Evolutionary conservation across 1,284 basidiomycete genomes (phyloP), one percentile per base, ranked within the genome.

Genomic region (Marasmius fiardii): DNA sequence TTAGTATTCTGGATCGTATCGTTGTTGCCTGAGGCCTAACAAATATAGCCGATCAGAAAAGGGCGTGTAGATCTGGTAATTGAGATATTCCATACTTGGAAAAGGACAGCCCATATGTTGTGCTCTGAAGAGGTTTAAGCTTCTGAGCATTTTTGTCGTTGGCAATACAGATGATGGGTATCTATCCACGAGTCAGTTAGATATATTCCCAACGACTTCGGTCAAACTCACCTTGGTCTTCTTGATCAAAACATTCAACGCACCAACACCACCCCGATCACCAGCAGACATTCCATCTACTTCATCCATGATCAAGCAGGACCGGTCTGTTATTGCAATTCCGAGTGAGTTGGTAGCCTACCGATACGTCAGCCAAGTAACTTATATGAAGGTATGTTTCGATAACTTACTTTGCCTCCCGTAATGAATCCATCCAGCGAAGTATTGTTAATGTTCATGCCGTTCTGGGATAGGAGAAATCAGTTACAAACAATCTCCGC

Each of bases 281-380:
- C 96, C 96, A 2, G 93, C 92, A 5, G 94, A 97, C 95, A 99
- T 99, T 7, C 97, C 96, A 64, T 99, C 96, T 0, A 99, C 96
- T 70, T 99, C 97, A 68, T 99, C 97, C 94, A 99, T 98, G 69
- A 99, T 98, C 44, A 99, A 74, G 61, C 94, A 93, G 0, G 91
- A 86, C 64, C 81, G 85, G 61, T 92, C 84, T 0, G 90, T 92
- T 58, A 98, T 84, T 11, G 76, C 66, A 2, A 95, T 72, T 1
- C 87, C 91, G 2, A 83, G 75, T 0, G 83, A 82, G 58, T 91
- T 89, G 1, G 82, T 85, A 12, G 74, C 73, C 87, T 86, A 61
- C 18, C 33, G 14, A 20, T 3, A 11, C 37, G 21, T 10, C 20
- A 52, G 37, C 26, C 26, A 14, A 47, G 37, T 7, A 1, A 37